These are phyloP conservation scores for Lentinula sp. DNA, from an alignment of 768 basidiomycete genomes.

Conservation along the genomic window DNA sequence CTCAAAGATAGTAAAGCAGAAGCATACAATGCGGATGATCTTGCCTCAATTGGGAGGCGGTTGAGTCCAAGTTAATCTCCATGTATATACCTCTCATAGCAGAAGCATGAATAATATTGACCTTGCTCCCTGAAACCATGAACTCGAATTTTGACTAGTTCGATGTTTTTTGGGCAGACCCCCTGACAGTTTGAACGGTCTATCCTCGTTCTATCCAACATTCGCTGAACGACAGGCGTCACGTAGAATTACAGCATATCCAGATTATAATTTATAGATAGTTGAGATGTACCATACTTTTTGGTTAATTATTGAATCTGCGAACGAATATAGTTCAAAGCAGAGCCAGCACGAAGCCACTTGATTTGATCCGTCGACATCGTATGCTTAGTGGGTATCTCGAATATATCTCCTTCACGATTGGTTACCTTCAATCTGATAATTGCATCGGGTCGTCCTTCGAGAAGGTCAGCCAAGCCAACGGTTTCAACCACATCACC, in stretches of 20 bases:
- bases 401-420: conserved; percentile 52
- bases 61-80: conserved; percentile 10
- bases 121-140: too few relatives aligned
- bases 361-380: conserved; percentile 87
- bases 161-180: too few relatives aligned
- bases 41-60: conserved; percentile 24
- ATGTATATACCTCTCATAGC: not conserved
- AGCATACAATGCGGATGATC: conserved; percentile 18
- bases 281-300: not conserved
- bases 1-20: conserved; percentile 21
- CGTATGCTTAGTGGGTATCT: conserved; percentile 77
- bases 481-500: conserved; percentile 80
- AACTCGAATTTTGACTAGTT: too few relatives aligned
- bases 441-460: conserved; percentile 34
- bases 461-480: conserved; percentile 70
- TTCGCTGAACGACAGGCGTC: too few relatives aligned
- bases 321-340: conserved; percentile 83
- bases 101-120: too few relatives aligned
- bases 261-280: not conserved
- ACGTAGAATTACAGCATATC: too few relatives aligned
- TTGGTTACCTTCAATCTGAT: conserved; percentile 65
- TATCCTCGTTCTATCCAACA: too few relatives aligned
- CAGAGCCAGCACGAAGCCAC: conserved; percentile 87
- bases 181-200: too few relatives aligned
- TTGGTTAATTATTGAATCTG: conserved; percentile 25